Base-by-base conservation (phyloP, 2,329 filamentous ascomycete species). In the Blastomyces emzantsi region DNA sequence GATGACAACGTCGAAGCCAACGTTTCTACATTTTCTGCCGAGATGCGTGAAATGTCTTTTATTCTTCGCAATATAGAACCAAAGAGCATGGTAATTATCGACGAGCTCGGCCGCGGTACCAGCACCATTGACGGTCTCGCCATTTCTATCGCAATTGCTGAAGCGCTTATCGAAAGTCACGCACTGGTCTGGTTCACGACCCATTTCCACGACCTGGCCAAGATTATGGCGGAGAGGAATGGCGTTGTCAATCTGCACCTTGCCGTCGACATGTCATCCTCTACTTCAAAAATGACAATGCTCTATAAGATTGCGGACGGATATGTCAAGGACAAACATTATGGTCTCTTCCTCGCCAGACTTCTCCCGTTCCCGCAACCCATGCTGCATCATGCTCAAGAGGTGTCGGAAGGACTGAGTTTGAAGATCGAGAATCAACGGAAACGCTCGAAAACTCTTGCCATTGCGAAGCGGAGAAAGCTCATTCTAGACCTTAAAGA, bases 21-120 rank as follows among this genome's bases (percentile, higher is more conserved):
- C 66, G 84, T 96, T 30, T 97, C 93, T 0, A 96, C 91, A 0
- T 99, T 97, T 72, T 90, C 92, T 0, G 83, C 91, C 0, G 94
- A 99, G 75, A 97, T 99, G 94, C 84, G 90, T 52, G 94, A 97
- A 70, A 95, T 93, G 78, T 91, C 92, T 0, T 96, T 95, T 73
- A 97, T 99, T 62, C 77, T 97, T 0, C 84, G 86, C 61, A 96
- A 96, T 70, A 85, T 97, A 63, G 87, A 92, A 67, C 80, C 82
- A 7, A 83, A 85, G 58, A 93, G 90, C 68, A 81, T 96, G 69
- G 86, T 88, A 1, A 89, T 99, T 59, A 85, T 99, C 60, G 94
- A 99, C 69, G 94, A 99, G 72, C 83, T 99, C 3, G 93, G 94
- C 0, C 85, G 94, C 36, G 93, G 92, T 0, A 99, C 94, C 0